Conservation (phyloP, 2,329 filamentous ascomycete genomes). For the Paradendryphiella salina region DNA sequence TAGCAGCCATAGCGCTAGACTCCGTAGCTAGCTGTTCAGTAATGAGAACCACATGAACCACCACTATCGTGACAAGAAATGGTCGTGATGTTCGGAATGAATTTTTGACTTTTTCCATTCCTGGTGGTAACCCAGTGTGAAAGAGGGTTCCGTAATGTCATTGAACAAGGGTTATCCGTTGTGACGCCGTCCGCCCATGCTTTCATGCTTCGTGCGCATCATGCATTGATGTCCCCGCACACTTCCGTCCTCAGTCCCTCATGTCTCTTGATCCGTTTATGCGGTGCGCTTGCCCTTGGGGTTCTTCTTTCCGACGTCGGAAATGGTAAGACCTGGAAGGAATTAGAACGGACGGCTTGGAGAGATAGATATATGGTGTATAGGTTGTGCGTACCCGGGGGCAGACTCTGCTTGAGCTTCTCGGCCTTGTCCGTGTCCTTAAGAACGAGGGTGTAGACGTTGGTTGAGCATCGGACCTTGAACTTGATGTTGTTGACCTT, state of each 20-base stretch:
- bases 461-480: slow-evolving; percentile 98
- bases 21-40: slow-evolving; percentile 3
- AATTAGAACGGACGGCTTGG: slow-evolving; percentile 12
- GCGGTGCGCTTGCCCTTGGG: slow-evolving; percentile 55
- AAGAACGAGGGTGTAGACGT: slow-evolving; percentile 97
- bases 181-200: slow-evolving; percentile 38
- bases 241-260: slow-evolving; percentile 13
- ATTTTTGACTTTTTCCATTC: slow-evolving; percentile 41
- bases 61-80: slow-evolving; percentile 1
- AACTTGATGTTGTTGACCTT: slow-evolving; percentile 95
- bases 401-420: slow-evolving; percentile 99
- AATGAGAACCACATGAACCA: slow-evolving; percentile 1
- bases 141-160: slow-evolving; percentile 36
- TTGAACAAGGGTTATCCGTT: slow-evolving; percentile 40
- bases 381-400: slow-evolving; percentile 73
- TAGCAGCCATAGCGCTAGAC: slow-evolving; percentile 1
- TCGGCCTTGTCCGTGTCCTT: slow-evolving; percentile 99
- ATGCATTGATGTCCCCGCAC: slow-evolving; percentile 13
- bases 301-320: slow-evolving; percentile 67
- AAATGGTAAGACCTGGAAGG: slow-evolving; percentile 58
- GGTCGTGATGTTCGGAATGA: slow-evolving; percentile 20
- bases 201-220: slow-evolving; percentile 25
- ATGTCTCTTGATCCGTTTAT: slow-evolving; percentile 27
- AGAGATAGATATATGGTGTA: not conserved
- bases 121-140: slow-evolving; percentile 26